phyloP scores from a whole-genome alignment of 2,329 filamentous ascomycete genomes.

The Pestalotiopsis sp. region DNA sequence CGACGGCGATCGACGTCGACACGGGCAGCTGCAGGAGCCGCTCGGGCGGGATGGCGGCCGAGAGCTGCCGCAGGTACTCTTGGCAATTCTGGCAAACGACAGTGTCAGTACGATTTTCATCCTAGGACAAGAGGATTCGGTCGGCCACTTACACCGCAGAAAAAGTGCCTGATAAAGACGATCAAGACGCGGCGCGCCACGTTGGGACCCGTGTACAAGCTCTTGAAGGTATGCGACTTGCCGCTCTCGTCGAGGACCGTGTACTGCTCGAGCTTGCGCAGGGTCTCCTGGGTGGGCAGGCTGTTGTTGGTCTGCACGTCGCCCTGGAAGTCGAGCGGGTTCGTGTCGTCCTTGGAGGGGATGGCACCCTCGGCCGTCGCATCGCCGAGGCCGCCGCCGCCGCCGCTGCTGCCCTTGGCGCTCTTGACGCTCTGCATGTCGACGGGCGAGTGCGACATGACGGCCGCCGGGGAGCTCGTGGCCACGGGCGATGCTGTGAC shows the following conservation, averaged over 20 bases:
- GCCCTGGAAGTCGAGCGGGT: slow-evolving; percentile 57
- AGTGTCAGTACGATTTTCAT: neutral
- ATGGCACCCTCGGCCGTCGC: neutral
- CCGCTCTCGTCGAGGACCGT: slow-evolving; percentile 65
- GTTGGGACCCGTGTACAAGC: slow-evolving; percentile 60
- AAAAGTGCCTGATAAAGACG: slow-evolving; percentile 80
- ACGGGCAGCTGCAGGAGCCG: slow-evolving; percentile 52
- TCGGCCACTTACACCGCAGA: slow-evolving; percentile 68
- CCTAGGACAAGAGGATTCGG: neutral
- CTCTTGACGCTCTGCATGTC: slow-evolving; percentile 4
- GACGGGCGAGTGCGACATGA: neutral
- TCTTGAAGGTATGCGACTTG: slow-evolving; percentile 63
- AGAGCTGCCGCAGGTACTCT: slow-evolving; percentile 69
- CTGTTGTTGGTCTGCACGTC: slow-evolving; percentile 58
- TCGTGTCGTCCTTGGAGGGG: slow-evolving; percentile 32
- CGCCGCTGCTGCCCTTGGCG: slow-evolving; percentile 10
- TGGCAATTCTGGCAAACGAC: slow-evolving; percentile 63
- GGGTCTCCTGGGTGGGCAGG: slow-evolving; percentile 50
- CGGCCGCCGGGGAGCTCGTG: neutral
- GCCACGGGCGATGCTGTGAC: neutral
- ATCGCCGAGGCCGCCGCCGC: slow-evolving; percentile 12
- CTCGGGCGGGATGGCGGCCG: slow-evolving; percentile 57
- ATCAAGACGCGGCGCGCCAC: slow-evolving; percentile 63
- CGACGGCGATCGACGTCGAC: slow-evolving; percentile 66
- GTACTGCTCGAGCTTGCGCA: slow-evolving; percentile 57